Evolutionary conservation across 2,329 filamentous ascomycete species (phyloP).

Genomic region (Eurotiales sp.): DNA sequence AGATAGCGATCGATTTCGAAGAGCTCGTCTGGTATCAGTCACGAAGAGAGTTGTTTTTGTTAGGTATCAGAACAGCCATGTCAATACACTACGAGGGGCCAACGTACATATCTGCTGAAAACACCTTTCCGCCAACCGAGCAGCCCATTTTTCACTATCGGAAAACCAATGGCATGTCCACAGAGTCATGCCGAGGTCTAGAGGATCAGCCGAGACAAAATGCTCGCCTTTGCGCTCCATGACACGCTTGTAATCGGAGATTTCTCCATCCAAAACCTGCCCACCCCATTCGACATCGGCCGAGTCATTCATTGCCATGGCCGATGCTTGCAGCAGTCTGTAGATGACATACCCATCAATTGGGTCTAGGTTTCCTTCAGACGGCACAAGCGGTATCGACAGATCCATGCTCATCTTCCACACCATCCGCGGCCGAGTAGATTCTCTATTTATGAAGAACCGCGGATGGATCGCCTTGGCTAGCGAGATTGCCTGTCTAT

Average conservation of each 20-base stretch:
- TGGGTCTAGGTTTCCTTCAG: slow-evolving; percentile 56
- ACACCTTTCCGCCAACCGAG: slow-evolving; percentile 32
- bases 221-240: slow-evolving; percentile 45
- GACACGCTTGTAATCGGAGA: slow-evolving; percentile 50
- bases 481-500: slow-evolving; percentile 50
- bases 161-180: slow-evolving; percentile 54
- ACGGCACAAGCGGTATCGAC: slow-evolving; percentile 44
- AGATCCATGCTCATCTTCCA: slow-evolving; percentile 57
- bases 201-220: slow-evolving; percentile 46
- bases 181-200: slow-evolving; percentile 59
- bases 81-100: not conserved
- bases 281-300: slow-evolving; percentile 19
- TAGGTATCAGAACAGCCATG: no score
- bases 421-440: slow-evolving; percentile 42
- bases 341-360: slow-evolving; percentile 54
- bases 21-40: slow-evolving; percentile 28
- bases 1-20: slow-evolving; percentile 36
- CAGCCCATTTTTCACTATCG: slow-evolving; percentile 48
- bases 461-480: slow-evolving; percentile 51
- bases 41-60: no score
- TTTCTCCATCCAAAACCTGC: slow-evolving; percentile 44
- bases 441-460: slow-evolving; percentile 45
- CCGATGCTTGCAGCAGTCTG: slow-evolving; percentile 45
- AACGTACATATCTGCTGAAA: slow-evolving; percentile 34
- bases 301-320: slow-evolving; percentile 24